Conservation (phyloP, 345 rosid species). For the Citrus medica region DNA sequence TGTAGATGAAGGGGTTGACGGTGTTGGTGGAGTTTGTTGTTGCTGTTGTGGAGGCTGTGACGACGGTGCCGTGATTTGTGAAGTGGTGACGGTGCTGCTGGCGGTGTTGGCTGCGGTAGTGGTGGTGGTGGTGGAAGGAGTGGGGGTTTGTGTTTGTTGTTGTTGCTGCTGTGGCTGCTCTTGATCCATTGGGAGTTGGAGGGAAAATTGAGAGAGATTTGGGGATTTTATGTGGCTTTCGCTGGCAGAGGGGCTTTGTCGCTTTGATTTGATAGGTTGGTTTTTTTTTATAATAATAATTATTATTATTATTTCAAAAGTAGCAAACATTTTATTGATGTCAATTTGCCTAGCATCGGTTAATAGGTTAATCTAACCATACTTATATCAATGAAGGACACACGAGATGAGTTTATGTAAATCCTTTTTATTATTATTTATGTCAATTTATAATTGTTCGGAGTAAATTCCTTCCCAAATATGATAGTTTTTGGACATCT, state of each 20-base stretch:
- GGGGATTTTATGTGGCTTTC: neutral
- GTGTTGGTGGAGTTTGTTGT: slow-evolving; percentile 4
- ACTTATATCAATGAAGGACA: no score
- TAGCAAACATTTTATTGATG: no score
- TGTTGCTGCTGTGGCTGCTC: neutral
- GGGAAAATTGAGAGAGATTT: neutral
- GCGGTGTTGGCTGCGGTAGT: neutral
- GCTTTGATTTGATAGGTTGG: neutral
- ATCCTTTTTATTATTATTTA: no score
- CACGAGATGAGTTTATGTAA: no score
- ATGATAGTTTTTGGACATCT: no score
- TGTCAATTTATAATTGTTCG: no score
- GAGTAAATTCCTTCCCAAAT: no score
- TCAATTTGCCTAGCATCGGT: no score
- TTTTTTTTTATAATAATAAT: no score
- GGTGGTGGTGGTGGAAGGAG: neutral
- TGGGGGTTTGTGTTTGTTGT: neutral
- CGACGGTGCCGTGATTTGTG: neutral
- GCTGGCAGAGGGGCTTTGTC: neutral
- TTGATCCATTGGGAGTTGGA: slow-evolving; percentile 1
- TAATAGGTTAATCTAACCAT: no score
- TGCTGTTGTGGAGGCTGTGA: slow-evolving; percentile 7
- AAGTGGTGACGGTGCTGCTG: slow-evolving; percentile 1
- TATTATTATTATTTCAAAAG: no score
- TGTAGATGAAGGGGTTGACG: slow-evolving; percentile 13